Base-by-base conservation (phyloP, 345 rosid species). In the Luvunga scandens region DNA sequence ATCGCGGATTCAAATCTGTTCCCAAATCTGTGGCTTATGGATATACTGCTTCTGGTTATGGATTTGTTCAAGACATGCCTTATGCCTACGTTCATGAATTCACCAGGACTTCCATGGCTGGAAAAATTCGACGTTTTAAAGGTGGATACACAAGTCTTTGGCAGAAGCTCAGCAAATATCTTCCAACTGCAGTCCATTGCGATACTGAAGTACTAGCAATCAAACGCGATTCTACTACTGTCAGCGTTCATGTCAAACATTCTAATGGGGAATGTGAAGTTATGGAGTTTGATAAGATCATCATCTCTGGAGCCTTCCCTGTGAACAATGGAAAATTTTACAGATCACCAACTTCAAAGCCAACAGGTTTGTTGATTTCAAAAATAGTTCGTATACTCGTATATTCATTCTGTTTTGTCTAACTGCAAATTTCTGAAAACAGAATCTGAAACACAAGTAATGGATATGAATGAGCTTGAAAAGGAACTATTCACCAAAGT, bases 31-130 rank as follows among this genome's bases (percentile, higher is more conserved):
- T 89, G 56, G 91, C 87, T 71, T 88, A 91, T 77, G 94, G 94
- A 66, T 91, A 89, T 72, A 91, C 92, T 27, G 94, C 94, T 81
- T 91, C 94, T 9, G 92, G 94, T 7, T 89, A 91, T 55, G 94
- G 94, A 50, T 89, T 81, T 36, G 86, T 88, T 57, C 90, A 87
- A 80, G 92, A 91, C 78, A 91, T 91, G 94, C 88, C 94, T 36
- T 89, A 89, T 57, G 90, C 92, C 10, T 91, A 88, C 75, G 69
- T 91, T 56, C 94, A 91, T 64, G 94, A 91, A 81, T 91, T 91
- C 81, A 89, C 89, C 33, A 71, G 88, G 75, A 91, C 92, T 66
- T 89, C 92, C 67, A 91, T 91, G 92, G 94, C 94, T 18, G 91
- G 94, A 64, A 91, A 91, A 81, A 89, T 91, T 38, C 75, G 87